Base-by-base conservation (phyloP, 768 basidiomycete genomes). In the Russula brevipes region DNA sequence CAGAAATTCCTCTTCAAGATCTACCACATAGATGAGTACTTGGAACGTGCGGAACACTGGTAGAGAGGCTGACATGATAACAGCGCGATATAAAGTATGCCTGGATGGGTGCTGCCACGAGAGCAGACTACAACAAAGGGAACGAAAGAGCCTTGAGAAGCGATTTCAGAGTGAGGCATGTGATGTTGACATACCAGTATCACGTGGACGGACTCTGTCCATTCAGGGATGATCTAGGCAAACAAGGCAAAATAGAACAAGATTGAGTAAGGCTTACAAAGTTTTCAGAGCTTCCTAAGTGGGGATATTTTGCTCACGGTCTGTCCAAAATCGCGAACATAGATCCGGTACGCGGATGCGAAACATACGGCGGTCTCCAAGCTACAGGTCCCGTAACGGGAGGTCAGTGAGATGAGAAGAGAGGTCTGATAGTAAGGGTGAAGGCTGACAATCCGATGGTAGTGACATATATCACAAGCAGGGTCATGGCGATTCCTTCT, bases 11-110 rank as follows among this genome's bases (percentile, higher is more conserved):
- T 64, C 17, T 60, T 45, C 42, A 60, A 1, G 12, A 64, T 55
- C 63, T 64, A 38, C 38, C 17, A 19, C 19, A 24, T 24, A 4
- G 36, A 49, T 60, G 11, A 54, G 58, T 30, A 14, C 42, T 2
- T 46, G 38, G 31, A 38, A 55, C 8, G 4, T 33, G 53, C 4
- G 38, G 17, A 17, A 14, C 16, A 24, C 41, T 54, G 30, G 38
- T 30, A 31, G 44, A 36, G 14, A 64, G 24, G 24, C 63, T 9
- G 41, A 64, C 63, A 49, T 42, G 16, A 24, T 55, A 60, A 51
- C 63, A 64, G 19, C 54, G 53, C 54, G 47, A 60, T 47, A 60
- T 64, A 3, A 64, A 64, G 53, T 54, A 45, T 39, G 53, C 58
- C 12, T 64, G 63, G 45, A 64, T 60, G 4, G 63, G 63, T 31